Percentiles rank a stretch among this genome's conserved stretches.
Conservation (phyloP, 768 basidiomycete genomes). For the Suillus discolor region DNA sequence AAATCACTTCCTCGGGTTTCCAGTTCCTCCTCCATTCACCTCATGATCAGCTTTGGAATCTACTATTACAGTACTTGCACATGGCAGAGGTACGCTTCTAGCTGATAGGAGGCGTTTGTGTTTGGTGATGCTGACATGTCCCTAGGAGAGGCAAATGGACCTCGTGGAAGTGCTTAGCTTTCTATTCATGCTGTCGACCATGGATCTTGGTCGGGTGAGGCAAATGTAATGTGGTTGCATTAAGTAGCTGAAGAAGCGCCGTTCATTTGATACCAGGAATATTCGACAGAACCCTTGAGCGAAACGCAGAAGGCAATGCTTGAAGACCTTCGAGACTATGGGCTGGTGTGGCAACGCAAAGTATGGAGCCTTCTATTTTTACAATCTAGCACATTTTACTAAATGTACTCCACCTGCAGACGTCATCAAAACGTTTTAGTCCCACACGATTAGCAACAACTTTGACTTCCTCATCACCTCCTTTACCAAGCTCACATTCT, state of each 20-base stretch:
- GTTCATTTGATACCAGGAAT: slow-evolving; percentile 60
- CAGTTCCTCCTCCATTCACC: slow-evolving; percentile 95
- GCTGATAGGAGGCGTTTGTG: slow-evolving; percentile 7
- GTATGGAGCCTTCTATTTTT: slow-evolving; percentile 40
- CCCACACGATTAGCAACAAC: slow-evolving; percentile 96
- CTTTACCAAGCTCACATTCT: slow-evolving; percentile 59
- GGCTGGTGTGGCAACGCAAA: slow-evolving; percentile 86
- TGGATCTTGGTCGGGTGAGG: slow-evolving; percentile 88
- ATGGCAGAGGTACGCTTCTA: slow-evolving; percentile 68
- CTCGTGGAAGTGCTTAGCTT: slow-evolving; percentile 92
- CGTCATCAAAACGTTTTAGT: slow-evolving; percentile 79
- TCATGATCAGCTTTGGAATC: slow-evolving; percentile 93
- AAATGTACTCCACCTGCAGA: slow-evolving; percentile 40
- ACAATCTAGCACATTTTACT: slow-evolving; percentile 9
- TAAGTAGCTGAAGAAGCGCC: neutral
- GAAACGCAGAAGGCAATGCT: slow-evolving; percentile 85
- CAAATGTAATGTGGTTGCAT: neutral
- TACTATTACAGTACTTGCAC: slow-evolving; percentile 87
- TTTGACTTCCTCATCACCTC: slow-evolving; percentile 87
- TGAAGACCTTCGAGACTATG: slow-evolving; percentile 92
- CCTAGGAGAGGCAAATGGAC: slow-evolving; percentile 85
- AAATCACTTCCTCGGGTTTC: slow-evolving; percentile 94
- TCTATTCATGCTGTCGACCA: slow-evolving; percentile 95
- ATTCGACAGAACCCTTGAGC: slow-evolving; percentile 80
- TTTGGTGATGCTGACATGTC: slow-evolving; percentile 19